These are phyloP conservation scores for Carex sylvatica DNA, from an alignment of 202 grass and related monocot species.

Conservation along the genomic window DNA sequence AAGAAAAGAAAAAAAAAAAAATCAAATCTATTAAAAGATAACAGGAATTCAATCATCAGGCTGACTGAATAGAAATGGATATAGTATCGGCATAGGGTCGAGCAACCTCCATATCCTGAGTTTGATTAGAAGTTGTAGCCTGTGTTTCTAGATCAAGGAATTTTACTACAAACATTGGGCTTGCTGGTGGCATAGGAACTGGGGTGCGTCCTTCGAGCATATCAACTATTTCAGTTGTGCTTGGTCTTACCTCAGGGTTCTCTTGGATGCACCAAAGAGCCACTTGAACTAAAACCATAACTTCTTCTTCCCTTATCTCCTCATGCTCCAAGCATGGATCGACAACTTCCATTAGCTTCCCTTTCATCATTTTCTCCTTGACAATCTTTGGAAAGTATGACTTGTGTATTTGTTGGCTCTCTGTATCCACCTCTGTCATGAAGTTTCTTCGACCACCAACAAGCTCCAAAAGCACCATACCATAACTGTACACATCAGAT, in stretches of 20 bases:
- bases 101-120: not conserved
- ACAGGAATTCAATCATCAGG: not conserved
- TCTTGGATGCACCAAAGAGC: slow-evolving; percentile 58
- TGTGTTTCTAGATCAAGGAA: slow-evolving; percentile 21
- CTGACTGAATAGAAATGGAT: slow-evolving; percentile 7
- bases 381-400: slow-evolving; percentile 40
- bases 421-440: not conserved
- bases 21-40: not conserved
- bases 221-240: slow-evolving; percentile 42
- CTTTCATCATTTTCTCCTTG: slow-evolving; percentile 31
- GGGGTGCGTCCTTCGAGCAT: slow-evolving; percentile 51
- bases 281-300: slow-evolving; percentile 31
- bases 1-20: not conserved
- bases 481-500: slow-evolving; percentile 68
- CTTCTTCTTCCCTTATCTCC: slow-evolving; percentile 26
- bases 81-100: not conserved
- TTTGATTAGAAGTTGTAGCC: not conserved
- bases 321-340: slow-evolving; percentile 26
- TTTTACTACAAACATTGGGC: slow-evolving; percentile 16
- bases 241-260: slow-evolving; percentile 39
- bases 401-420: not conserved
- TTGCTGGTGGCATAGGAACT: slow-evolving; percentile 35
- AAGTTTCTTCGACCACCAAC: slow-evolving; percentile 43
- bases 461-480: slow-evolving; percentile 57
- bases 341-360: slow-evolving; percentile 36